Conservation (phyloP, 2,329 filamentous ascomycete genomes). For the Blastomyces silverae region DNA sequence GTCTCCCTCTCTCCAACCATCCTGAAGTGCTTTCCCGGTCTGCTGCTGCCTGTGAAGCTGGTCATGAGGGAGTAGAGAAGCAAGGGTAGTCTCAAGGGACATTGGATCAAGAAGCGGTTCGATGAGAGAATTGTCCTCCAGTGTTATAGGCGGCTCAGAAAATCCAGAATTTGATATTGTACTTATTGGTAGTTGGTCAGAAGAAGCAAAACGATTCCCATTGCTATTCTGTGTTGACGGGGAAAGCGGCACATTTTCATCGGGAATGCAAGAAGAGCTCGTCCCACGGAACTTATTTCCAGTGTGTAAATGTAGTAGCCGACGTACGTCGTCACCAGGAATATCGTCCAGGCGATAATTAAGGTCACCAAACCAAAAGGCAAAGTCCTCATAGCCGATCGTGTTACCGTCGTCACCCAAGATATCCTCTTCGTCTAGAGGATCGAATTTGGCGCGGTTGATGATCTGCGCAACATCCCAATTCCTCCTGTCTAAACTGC, state of each 20-base stretch:
- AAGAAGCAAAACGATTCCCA: not conserved
- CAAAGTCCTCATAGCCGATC: constrained; percentile 86
- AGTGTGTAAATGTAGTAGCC: constrained; percentile 68
- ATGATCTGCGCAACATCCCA: constrained; percentile 83
- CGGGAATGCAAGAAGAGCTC: constrained; percentile 20
- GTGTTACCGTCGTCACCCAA: constrained; percentile 53
- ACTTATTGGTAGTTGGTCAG: constrained; percentile 5
- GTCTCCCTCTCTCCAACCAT: constrained; percentile 84
- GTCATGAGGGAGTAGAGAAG: constrained; percentile 82
- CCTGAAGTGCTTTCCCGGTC: constrained; percentile 71
- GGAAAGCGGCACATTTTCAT: constrained; percentile 16
- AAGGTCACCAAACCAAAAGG: constrained; percentile 93
- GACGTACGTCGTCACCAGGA: constrained; percentile 81
- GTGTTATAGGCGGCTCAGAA: constrained; percentile 19
- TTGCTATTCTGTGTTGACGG: not conserved
- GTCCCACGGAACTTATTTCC: constrained; percentile 18
- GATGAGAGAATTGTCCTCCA: constrained; percentile 53
- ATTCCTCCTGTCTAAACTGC: constrained; percentile 71
- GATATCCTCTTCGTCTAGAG: constrained; percentile 58
- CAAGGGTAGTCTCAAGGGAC: constrained; percentile 79
- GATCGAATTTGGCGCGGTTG: constrained; percentile 68
- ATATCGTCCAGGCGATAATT: constrained; percentile 89
- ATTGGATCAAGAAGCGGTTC: constrained; percentile 70
- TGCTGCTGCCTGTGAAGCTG: constrained; percentile 71
- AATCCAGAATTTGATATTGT: constrained; percentile 4